Percentiles rank a stretch among this genome's conserved stretches.
Evolutionary conservation across 2,329 filamentous ascomycete species (phyloP).

Genomic region (Ophiosphaerella herpotricha): DNA sequence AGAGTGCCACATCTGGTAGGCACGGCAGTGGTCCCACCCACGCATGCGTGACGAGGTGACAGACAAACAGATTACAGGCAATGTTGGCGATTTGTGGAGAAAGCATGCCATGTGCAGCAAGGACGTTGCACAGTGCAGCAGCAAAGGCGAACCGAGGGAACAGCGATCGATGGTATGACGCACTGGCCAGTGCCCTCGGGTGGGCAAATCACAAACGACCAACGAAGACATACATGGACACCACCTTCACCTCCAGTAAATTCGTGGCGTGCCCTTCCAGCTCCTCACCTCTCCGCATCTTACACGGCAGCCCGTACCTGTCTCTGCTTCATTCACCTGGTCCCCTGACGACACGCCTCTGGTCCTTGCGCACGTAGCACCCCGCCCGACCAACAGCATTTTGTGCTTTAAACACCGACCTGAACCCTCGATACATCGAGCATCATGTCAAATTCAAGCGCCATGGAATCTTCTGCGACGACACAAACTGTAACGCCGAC

Average conservation of each 20-base stretch:
- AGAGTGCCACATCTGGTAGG: not conserved
- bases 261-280: slow-evolving; percentile 19
- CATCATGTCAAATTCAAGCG: slow-evolving; percentile 63
- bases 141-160: slow-evolving; percentile 13
- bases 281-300: slow-evolving; percentile 10
- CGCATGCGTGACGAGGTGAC: slow-evolving; percentile 8
- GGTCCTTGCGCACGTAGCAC: slow-evolving; percentile 17
- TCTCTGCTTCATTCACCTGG: slow-evolving; percentile 1
- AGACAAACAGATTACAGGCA: slow-evolving; percentile 8
- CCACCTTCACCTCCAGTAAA: slow-evolving; percentile 20
- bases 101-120: slow-evolving; percentile 10
- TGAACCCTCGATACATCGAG: slow-evolving; percentile 52
- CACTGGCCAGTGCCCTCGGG: slow-evolving; percentile 21
- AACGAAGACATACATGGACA: slow-evolving; percentile 45
- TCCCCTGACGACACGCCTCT: not conserved
- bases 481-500: slow-evolving; percentile 26
- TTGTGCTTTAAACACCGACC: slow-evolving; percentile 63
- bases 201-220: slow-evolving; percentile 39
- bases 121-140: not conserved
- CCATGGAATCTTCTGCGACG: slow-evolving; percentile 26
- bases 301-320: slow-evolving; percentile 11
- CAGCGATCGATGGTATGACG: slow-evolving; percentile 26
- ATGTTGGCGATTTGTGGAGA: slow-evolving; percentile 17
- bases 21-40: slow-evolving; percentile 2
- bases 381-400: slow-evolving; percentile 11